phyloP scores from a whole-genome alignment of 305 asterid species.

The Solanum hybrid region DNA sequence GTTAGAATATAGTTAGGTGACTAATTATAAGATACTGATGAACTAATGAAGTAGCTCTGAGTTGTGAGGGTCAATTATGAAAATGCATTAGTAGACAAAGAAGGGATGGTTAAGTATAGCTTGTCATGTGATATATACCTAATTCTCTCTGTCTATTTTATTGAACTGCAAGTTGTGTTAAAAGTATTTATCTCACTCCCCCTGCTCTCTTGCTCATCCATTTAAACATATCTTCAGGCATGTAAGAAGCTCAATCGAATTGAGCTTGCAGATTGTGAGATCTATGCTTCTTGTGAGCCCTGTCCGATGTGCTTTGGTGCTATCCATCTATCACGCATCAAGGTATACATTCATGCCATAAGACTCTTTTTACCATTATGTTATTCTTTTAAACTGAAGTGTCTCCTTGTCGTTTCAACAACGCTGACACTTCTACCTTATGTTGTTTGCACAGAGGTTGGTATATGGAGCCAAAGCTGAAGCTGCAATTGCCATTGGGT shows the following conservation, averaged over 20 bases:
- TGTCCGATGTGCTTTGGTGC: constrained; percentile 99
- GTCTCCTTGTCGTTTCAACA: neutral
- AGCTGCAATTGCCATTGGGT: constrained; percentile 94
- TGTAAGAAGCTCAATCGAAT: constrained; percentile 86
- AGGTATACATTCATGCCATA: constrained; percentile 28
- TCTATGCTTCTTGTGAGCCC: constrained; percentile 97
- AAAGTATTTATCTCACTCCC: neutral
- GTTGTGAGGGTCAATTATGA: neutral
- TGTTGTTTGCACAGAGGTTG: constrained; percentile 44
- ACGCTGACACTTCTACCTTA: neutral
- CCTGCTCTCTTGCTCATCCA: neutral
- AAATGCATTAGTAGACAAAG: neutral
- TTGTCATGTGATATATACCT: neutral
- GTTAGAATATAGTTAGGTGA: neutral
- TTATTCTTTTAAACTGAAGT: neutral
- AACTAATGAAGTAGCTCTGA: neutral
- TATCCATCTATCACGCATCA: constrained; percentile 86
- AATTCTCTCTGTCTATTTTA: neutral
- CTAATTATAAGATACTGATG: neutral
- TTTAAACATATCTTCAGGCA: constrained; percentile 43
- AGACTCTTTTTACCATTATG: neutral
- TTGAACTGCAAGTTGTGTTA: neutral
- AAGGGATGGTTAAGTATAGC: neutral
- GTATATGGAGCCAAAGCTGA: constrained; percentile 98
- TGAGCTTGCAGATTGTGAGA: constrained; percentile 93